These are phyloP conservation scores for Trichosporon sp. DNA, from an alignment of 1,284 basidiomycete species.

Conservation along the genomic window DNA sequence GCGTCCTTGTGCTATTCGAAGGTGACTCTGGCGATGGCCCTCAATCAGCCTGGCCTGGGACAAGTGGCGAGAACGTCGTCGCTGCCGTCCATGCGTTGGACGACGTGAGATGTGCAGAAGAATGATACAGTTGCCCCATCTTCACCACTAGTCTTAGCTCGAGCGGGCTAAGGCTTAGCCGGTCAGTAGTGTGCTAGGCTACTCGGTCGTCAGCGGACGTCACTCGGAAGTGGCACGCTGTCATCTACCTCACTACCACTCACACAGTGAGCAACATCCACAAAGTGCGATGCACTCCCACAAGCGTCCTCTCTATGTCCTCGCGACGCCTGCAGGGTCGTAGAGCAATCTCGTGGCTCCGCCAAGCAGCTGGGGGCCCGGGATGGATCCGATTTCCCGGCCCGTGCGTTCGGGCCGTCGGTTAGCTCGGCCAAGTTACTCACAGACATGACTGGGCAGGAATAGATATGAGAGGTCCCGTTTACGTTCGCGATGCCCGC, in stretches of 20 bases:
- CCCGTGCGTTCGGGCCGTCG: not conserved
- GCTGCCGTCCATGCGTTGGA: not conserved
- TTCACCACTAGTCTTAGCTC: not conserved
- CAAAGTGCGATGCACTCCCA: too few species aligned
- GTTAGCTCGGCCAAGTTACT: not conserved
- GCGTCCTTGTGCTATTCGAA: too few species aligned
- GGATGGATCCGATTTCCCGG: not conserved
- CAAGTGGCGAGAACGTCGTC: not conserved
- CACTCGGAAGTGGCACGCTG: not conserved
- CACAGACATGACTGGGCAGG: too few species aligned
- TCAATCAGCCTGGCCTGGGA: not conserved
- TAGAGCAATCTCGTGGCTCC: not conserved
- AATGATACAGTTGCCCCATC: not conserved
- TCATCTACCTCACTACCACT: not conserved
- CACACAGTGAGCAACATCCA: not conserved
- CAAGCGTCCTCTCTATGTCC: not conserved
- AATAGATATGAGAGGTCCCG: not conserved
- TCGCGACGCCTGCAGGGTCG: not conserved
- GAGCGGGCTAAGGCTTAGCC: not conserved
- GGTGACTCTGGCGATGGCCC: not conserved
- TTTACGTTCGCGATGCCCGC: not conserved
- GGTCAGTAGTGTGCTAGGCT: not conserved
- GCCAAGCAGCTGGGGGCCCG: not conserved
- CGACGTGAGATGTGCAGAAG: not conserved
- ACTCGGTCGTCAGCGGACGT: too few species aligned